These are phyloP conservation scores for Handroanthus guayacan DNA, from an alignment of 257 asterid genomes.

Conservation along the genomic window DNA sequence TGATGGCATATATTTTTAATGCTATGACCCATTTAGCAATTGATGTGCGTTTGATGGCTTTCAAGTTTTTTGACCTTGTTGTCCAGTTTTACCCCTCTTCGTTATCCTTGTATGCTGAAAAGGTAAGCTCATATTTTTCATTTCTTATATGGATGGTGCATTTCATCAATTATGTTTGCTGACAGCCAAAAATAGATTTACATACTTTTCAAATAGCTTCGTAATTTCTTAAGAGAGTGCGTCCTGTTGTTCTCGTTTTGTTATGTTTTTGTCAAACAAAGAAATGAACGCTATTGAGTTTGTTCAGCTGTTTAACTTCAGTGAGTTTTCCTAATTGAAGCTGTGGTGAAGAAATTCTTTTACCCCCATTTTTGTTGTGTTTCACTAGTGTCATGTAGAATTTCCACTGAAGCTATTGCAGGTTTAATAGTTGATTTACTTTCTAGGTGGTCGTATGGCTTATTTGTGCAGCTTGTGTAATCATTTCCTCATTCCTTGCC, in stretches of 20 bases:
- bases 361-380: not conserved
- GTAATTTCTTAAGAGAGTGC: not conserved
- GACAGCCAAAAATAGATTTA: conserved; percentile 18
- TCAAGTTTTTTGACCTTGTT: conserved; percentile 80
- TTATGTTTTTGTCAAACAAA: not conserved
- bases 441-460: not conserved
- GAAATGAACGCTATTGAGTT: not conserved
- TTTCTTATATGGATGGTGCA: conserved; percentile 23
- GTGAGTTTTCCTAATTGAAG: not conserved
- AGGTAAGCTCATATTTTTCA: conserved; percentile 54
- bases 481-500: conserved; percentile 9
- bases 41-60: conserved; percentile 91
- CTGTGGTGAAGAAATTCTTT: conserved; percentile 21
- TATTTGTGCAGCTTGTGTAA: conserved; percentile 4
- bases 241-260: conserved; percentile 28
- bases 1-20: conserved; percentile 83
- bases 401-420: conserved; percentile 11
- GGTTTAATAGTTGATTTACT: conserved; percentile 3
- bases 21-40: conserved; percentile 84
- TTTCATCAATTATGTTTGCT: conserved; percentile 1
- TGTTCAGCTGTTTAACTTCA: conserved; percentile 10
- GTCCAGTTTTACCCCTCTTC: conserved; percentile 79
- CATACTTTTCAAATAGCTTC: not conserved
- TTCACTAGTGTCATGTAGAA: conserved; percentile 10
- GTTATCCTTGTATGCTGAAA: conserved; percentile 74